Base-by-base conservation (phyloP, 305 asterid genomes). In the Fraxinus nigra region DNA sequence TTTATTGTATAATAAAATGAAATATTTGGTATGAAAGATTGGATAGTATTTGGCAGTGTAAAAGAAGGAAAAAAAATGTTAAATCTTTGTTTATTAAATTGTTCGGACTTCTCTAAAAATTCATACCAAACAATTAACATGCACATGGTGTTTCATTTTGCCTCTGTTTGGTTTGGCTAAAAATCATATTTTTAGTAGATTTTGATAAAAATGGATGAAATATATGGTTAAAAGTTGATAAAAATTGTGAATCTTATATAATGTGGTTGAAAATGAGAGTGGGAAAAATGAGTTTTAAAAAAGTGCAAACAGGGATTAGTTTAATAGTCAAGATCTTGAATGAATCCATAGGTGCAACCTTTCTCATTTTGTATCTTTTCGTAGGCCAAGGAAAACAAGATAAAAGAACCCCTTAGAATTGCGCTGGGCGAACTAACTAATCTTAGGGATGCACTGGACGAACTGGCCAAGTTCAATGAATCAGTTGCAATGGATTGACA, bases 401-500 rank as follows among this genome's bases (percentile, higher is more conserved):
- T 94, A 56, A 87, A 77, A 79, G 95, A 84, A 7, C 92, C 95
- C 77, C 92, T 95, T 56, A 82, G 84, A 82, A 77, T 80, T 80
- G 93, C 90, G 20, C 82, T 95, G 91, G 89, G 35, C 7, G 92
- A 91, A 82, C 89, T 94, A 54, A 81, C 97, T 26, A 87, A 88
- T 78, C 95, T 90, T 70, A 89, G 88, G 84, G 87, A 85, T 80
- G 91, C 89, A 26, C 80, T 89, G 89, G 87, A 84, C 59, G 85
- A 86, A 78, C 84, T 93, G 85, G 89, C 97, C 73, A 92, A 87
- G 86, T 91, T 90, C 43, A 88, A 88, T 35, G 82, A 84, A 59
- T 14, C 59, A 83, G 4, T 67, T 74, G 24, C 89, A 88, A 89
- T 72, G 24, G 74, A 77, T 69, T 82, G 16, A 34, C 72, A 67